Evolutionary conservation across 2,329 filamentous ascomycete species (phyloP).

Genomic region (Delphinella strobiligena): DNA sequence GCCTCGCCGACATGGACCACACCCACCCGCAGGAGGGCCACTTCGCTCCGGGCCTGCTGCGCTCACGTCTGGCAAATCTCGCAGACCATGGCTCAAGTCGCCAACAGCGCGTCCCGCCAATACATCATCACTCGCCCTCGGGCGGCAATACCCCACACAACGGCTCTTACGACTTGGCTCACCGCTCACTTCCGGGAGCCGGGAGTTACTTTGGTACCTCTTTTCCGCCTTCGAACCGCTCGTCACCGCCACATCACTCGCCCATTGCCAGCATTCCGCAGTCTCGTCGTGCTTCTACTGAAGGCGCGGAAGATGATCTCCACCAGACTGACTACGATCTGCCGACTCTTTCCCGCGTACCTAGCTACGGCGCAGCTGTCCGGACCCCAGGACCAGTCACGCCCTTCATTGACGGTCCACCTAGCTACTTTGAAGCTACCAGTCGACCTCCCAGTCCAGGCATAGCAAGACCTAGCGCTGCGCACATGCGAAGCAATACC

Average conservation of each 20-base stretch:
- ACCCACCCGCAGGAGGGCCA: slow-evolving; percentile 29
- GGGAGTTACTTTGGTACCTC: slow-evolving; percentile 4
- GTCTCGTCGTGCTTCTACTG: slow-evolving; percentile 23
- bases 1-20: slow-evolving; percentile 37
- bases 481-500: slow-evolving; percentile 15
- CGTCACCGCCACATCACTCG: slow-evolving; percentile 14
- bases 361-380: slow-evolving; percentile 39
- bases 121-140: slow-evolving; percentile 19
- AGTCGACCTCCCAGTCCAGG: slow-evolving; percentile 28
- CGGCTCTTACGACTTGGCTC: too few relatives aligned
- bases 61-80: slow-evolving; percentile 52
- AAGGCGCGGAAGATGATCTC: slow-evolving; percentile 13
- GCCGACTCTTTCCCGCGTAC: slow-evolving; percentile 34
- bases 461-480: slow-evolving; percentile 14
- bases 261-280: slow-evolving; percentile 15
- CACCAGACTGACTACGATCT: slow-evolving; percentile 28
- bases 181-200: not conserved
- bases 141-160: slow-evolving; percentile 18
- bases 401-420: slow-evolving; percentile 29
- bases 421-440: slow-evolving; percentile 34
- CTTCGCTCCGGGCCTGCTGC: slow-evolving; percentile 50
- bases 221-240: slow-evolving; percentile 6
- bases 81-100: slow-evolving; percentile 26
- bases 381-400: slow-evolving; percentile 30
- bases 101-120: slow-evolving; percentile 8